phyloP scores from a whole-genome alignment of 2,329 filamentous ascomycete genomes.

The Emericellopsis cladophorae region DNA sequence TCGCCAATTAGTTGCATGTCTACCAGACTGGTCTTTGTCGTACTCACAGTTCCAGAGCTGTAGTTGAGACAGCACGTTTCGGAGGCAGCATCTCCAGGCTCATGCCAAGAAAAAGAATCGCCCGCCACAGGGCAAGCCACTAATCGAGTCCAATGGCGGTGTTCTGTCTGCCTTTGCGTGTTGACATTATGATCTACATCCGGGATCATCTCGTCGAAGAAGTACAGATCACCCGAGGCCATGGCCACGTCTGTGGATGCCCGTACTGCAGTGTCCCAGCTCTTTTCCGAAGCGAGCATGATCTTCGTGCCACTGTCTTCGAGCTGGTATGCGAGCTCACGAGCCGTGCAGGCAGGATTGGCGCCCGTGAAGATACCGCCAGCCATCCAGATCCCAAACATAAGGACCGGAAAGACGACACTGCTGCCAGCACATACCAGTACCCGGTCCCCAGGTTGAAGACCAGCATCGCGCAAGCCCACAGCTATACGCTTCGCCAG shows the following conservation, averaged over 20 bases:
- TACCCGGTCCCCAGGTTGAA: conserved; percentile 57
- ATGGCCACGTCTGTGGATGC: conserved; percentile 38
- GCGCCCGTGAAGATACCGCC: conserved; percentile 68
- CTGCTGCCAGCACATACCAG: conserved; percentile 64
- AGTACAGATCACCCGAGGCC: not conserved
- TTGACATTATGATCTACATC: not conserved
- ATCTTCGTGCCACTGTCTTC: conserved; percentile 56
- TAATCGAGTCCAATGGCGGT: conserved; percentile 49
- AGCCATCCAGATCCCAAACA: conserved; percentile 65
- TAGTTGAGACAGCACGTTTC: conserved; percentile 65
- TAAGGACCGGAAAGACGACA: conserved; percentile 57
- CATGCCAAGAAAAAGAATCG: conserved; percentile 48
- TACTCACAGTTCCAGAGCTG: conserved; percentile 47
- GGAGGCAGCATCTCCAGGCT: conserved; percentile 34
- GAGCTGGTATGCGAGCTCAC: conserved; percentile 66
- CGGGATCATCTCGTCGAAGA: not conserved
- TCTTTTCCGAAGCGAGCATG: conserved; percentile 49
- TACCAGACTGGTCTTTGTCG: not conserved
- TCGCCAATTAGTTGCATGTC: not conserved
- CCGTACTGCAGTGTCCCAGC: conserved; percentile 50
- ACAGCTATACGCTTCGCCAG: conserved; percentile 62
- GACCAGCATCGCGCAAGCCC: conserved; percentile 50
- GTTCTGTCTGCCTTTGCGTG: not conserved
- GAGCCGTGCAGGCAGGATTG: conserved; percentile 52
- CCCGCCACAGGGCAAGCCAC: conserved; percentile 39